Percentiles rank a stretch among this genome's conserved stretches.
These are phyloP conservation scores for Fragosphaeria purpurea DNA, from an alignment of 2,329 filamentous ascomycete species.

Conservation along the genomic window DNA sequence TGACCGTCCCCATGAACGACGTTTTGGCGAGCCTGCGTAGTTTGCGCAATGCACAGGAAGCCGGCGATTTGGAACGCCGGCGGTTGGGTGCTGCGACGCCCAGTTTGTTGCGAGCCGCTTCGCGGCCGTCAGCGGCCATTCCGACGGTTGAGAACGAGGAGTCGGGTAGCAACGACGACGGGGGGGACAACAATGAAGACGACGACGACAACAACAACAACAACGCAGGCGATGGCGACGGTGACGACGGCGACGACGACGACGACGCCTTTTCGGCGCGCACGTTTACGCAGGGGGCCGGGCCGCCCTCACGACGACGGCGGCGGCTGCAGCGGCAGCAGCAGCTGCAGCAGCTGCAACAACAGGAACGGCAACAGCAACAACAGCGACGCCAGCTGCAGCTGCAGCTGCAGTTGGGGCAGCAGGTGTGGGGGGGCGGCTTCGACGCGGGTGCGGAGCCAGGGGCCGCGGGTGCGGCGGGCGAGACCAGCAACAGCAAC, in stretches of 20 bases:
- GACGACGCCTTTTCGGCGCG: not conserved
- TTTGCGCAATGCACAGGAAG: constrained; percentile 20
- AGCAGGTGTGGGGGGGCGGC: not conserved
- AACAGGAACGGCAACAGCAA: constrained; percentile 2
- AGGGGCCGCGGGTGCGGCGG: not conserved
- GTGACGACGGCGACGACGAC: not conserved
- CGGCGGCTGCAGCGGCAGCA: not conserved
- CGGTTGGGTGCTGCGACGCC: not conserved
- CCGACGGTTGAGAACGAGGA: constrained; percentile 2
- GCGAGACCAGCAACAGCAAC: not conserved
- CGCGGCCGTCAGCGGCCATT: not conserved
- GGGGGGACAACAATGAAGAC: not conserved
- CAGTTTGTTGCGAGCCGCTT: constrained; percentile 1
- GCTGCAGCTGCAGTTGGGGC: not conserved
- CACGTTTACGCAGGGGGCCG: not conserved
- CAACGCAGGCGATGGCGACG: not conserved
- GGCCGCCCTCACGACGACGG: not conserved
- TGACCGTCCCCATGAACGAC: constrained; percentile 29
- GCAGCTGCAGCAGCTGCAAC: constrained; percentile 11
- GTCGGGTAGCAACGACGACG: not conserved
- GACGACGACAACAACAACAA: not conserved
- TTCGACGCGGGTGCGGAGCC: not conserved
- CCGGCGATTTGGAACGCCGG: constrained; percentile 9
- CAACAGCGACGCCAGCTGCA: not conserved
- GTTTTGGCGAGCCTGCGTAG: constrained; percentile 27